Evolutionary conservation across 2,329 filamentous ascomycete species (phyloP), one percentile per base, ranked within the genome.

Genomic region (Clarireedia sp.): DNA sequence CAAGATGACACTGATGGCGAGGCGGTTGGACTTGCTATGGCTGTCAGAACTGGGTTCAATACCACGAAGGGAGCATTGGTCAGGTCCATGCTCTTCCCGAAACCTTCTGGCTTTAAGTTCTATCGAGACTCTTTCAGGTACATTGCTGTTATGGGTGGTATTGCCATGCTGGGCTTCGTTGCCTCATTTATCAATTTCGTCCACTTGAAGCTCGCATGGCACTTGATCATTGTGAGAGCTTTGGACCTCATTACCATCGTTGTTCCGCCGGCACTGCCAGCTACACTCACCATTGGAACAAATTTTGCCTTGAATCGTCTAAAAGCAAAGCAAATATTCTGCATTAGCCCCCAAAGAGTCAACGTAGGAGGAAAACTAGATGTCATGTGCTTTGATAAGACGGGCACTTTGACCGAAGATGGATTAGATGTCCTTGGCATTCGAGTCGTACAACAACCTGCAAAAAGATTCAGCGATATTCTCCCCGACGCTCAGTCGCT

Each of bases 381-480:
- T 67, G 82, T 97, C 10, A 88, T 99, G 73, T 96, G 92, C 71
- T 99, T 99, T 62, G 94, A 99, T 73, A 99, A 99, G 73, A 99
- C 94, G 0, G 94, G 94, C n/a, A 99, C 94, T 0, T 75, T 99
- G 53, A 99, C 94, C 0, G 94, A 97, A 71, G 94, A 99, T 69
- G 94, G 94, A 0, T 74, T 99, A 43, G 95, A 99, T 69, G 89
- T 99, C 17, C 78, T 99, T 12, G 94, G 94, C 12, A 83, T 96
- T 19, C 83, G 90, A 36, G 83, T 94, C 6, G 89, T 90, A 9
- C 82, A 86, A 55, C 75, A 78, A 48, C 78, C 78, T 1, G 71
- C 73, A 3, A 75, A 78, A 41, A 73, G 80, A 52, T 95, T 97
- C 64, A 86, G 84, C 51, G 88, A 94, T 17, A 77, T 96, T 3